Evolutionary conservation across 768 basidiomycete genomes (phyloP).

Genomic region (Macrolepiota dolichaula): DNA sequence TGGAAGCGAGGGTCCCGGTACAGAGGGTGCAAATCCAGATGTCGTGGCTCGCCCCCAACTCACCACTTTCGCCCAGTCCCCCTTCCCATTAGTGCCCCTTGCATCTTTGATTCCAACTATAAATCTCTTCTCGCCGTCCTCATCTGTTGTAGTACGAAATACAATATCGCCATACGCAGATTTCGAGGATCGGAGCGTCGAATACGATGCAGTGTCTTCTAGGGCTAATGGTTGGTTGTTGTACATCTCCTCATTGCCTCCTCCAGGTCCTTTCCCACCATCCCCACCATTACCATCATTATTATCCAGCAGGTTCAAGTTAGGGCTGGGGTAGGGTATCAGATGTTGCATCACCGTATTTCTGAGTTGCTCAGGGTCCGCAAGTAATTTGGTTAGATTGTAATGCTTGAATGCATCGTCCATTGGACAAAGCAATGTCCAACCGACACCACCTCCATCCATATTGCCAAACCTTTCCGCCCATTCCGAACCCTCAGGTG

Average conservation of each 20-base stretch:
- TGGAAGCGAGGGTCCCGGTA: background rate
- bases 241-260: constrained; percentile 35
- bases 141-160: constrained; percentile 48
- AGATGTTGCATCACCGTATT: constrained; percentile 75
- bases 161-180: constrained; percentile 81
- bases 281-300: background rate
- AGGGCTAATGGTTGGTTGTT: constrained; percentile 74
- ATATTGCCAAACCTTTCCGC: constrained; percentile 39
- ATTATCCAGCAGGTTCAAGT: constrained; percentile 20
- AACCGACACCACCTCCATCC: constrained; percentile 41
- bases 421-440: constrained; percentile 88
- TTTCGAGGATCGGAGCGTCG: constrained; percentile 65
- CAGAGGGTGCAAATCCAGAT: background rate
- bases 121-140: constrained; percentile 41
- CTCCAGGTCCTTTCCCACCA: background rate
- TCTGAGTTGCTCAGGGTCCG: constrained; percentile 48
- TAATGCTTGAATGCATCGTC: constrained; percentile 89
- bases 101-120: constrained; percentile 75
- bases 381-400: constrained; percentile 75
- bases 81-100: constrained; percentile 57
- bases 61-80: constrained; percentile 63
- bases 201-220: constrained; percentile 63
- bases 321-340: constrained; percentile 42
- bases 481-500: constrained; percentile 70
- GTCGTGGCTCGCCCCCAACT: constrained; percentile 78